Base-by-base conservation (phyloP, 2,329 filamentous ascomycete species). In the Triangularia verruculosa region DNA sequence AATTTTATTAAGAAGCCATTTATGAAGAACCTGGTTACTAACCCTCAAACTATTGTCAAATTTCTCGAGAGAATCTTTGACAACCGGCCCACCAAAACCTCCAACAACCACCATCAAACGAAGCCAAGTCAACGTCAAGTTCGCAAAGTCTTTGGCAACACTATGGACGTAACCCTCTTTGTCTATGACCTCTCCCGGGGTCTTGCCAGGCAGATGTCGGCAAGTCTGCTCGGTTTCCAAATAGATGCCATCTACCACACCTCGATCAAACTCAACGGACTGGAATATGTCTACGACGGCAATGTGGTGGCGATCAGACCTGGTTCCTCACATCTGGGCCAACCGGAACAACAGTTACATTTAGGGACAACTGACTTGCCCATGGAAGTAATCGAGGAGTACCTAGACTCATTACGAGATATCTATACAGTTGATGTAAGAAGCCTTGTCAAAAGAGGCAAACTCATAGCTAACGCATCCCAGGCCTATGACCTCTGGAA, bases 201-300 rank as follows among this genome's bases (percentile, higher is more conserved):
- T 20, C 70, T 87, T 51, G 84, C 84, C 13, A 79, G 80, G 9
- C 72, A 86, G 68, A 78, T 86, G 78, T 86, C 83, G 17, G 75
- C 78, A 78, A 76, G 80, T 65, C 68, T 82, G 61, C 75, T 88
- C 9, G 78, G 83, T 15, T 83, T 86, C 68, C 79, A 84, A 59
- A 91, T 97, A 57, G 94, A 98, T 75, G 95, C 95, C 61, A 87
- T 99, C 60, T 98, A 98, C 70, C 95, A 99, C 75, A 98, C 95
- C 0, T 92, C 93, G 0, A 88, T 99, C 61, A 89, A 97, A 51
- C 82, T 98, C 43, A 85, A 88, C 59, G 88, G 89, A n/a, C 84
- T 89, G 58, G 95, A 99, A 77, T 97, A 96, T 75, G 86, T 94
- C 71, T 98, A 93, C 70, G 94, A 96, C 65, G 88, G 91, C 61